Base-by-base conservation (phyloP, 345 rosid genomes). In the Noccaea bulbosa region DNA sequence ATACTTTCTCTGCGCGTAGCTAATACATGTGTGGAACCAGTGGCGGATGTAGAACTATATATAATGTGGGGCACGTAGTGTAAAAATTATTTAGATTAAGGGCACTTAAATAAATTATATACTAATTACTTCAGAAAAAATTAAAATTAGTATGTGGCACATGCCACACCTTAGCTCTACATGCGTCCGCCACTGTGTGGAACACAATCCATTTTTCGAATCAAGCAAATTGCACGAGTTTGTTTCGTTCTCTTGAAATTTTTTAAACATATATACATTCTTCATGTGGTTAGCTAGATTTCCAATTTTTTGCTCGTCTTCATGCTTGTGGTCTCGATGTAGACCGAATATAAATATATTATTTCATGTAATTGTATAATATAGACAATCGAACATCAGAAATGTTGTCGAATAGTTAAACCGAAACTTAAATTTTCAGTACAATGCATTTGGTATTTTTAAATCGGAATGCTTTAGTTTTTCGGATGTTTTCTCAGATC, bases 321-420 rank as follows among this genome's bases (percentile, higher is more conserved):
- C 58, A 37, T 49, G 35, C 35, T 64, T 44, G 10, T 45, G 40
- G 33, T 57, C 66, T 34, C 56, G 11, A 8, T 37, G 47, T 64
- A 46, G 56, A 34, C 45, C 12, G 1, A 62, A 46, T 15, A n/a
- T n/a, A 41, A 41, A 12, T 62, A 61, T 27, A 27, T 44, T 45
- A 62, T 6, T 30, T 27, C 39, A 32, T 32, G 38, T 27, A 58
- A 11, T 6, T 24, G 1, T 11, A 62, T 40, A 10, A 20, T 20
- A 20, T 39, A 7, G 5, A 41, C 7, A 15, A 45, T 8, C 39
- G 11, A 38, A 20, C 22, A 20, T 2, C 22, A 20, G 2, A 20
- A 20, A 1, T 20, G 1, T 20, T 20, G 22, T 20, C 1, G 11
- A 41, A 12, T 2, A 11, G 2, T 33, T 34, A 15, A 55, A 20